A percentile compares a stretch with the other conserved stretches of the same genome.
Evolutionary conservation across 371 early-diverging fungal species (phyloP).

Genomic region (Mortierella sp.): DNA sequence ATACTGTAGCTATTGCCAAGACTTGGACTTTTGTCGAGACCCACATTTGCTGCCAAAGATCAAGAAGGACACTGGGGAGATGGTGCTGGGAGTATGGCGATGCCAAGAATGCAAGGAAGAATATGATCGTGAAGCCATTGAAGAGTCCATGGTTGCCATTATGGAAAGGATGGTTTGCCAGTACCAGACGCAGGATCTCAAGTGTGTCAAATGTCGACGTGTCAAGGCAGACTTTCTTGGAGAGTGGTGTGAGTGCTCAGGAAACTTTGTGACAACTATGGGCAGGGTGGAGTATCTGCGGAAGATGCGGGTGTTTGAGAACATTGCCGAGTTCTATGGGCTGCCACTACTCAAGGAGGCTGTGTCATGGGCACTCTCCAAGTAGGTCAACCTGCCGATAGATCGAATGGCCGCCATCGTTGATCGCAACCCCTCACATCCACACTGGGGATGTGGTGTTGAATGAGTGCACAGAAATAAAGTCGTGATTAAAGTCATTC

Average conservation of each 20-base stretch:
- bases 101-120: conserved; percentile 78
- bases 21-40: conserved; percentile 93
- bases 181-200: conserved; percentile 89
- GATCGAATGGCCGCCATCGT: no score
- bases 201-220: conserved; percentile 82
- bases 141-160: conserved; percentile 82
- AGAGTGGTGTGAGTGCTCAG: conserved; percentile 70
- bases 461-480: no score
- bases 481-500: no score
- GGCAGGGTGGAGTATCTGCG: conserved; percentile 59
- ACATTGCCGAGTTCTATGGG: conserved; percentile 71
- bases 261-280: conserved; percentile 62
- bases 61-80: conserved; percentile 54
- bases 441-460: no score
- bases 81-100: conserved; percentile 64
- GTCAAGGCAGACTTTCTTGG: conserved; percentile 82
- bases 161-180: conserved; percentile 83
- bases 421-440: no score
- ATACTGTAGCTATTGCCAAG: conserved; percentile 83
- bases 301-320: conserved; percentile 69
- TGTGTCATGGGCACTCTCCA: conserved; percentile 60
- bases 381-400: no score
- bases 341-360: conserved; percentile 66
- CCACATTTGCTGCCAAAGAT: conserved; percentile 67
- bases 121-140: conserved; percentile 79